Evolutionary conservation across 352 stramenopile species (phyloP).

Genomic region (Peronospora farinosa): DNA sequence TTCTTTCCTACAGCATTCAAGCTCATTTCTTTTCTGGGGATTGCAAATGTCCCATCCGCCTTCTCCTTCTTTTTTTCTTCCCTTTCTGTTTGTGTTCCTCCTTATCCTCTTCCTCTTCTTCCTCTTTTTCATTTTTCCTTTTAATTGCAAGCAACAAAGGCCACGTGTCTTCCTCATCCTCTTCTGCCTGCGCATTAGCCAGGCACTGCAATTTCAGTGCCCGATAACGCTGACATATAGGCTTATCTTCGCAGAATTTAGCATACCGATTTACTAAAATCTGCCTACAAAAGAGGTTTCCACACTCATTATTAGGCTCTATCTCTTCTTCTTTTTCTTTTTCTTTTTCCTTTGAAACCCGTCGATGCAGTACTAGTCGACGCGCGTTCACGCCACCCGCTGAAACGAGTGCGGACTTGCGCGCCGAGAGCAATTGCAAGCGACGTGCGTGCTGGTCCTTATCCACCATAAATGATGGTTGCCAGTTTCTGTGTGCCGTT

Average conservation of each 20-base stretch:
- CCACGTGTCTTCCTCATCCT: slow-evolving; percentile 18
- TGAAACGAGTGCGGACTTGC: slow-evolving; percentile 23
- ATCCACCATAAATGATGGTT: slow-evolving; percentile 14
- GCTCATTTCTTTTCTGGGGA: slow-evolving; percentile 24
- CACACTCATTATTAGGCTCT: slow-evolving; percentile 19
- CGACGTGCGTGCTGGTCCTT: slow-evolving; percentile 2
- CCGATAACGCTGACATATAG: slow-evolving; percentile 51
- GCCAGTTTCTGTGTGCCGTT: not conserved
- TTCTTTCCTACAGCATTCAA: slow-evolving; percentile 3
- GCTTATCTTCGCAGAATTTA: slow-evolving; percentile 41
- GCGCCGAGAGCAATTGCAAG: slow-evolving; percentile 14
- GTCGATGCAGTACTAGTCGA: slow-evolving; percentile 13
- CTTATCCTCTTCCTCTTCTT: slow-evolving; percentile 7
- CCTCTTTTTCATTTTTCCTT: slow-evolving; percentile 9
- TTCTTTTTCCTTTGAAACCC: not conserved
- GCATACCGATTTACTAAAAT: slow-evolving; percentile 34
- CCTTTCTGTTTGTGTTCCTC: too few species aligned
- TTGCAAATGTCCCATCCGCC: slow-evolving; percentile 23
- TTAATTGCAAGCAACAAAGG: slow-evolving; percentile 7
- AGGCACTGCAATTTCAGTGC: slow-evolving; percentile 45
- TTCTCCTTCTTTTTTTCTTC: slow-evolving; percentile 8
- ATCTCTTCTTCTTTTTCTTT: slow-evolving; percentile 3
- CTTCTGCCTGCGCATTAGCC: slow-evolving; percentile 20
- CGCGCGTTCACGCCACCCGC: slow-evolving; percentile 16
- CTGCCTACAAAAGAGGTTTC: slow-evolving; percentile 53